Conservation (phyloP, 306 rosid genomes). For the Clitoria ternatea region DNA sequence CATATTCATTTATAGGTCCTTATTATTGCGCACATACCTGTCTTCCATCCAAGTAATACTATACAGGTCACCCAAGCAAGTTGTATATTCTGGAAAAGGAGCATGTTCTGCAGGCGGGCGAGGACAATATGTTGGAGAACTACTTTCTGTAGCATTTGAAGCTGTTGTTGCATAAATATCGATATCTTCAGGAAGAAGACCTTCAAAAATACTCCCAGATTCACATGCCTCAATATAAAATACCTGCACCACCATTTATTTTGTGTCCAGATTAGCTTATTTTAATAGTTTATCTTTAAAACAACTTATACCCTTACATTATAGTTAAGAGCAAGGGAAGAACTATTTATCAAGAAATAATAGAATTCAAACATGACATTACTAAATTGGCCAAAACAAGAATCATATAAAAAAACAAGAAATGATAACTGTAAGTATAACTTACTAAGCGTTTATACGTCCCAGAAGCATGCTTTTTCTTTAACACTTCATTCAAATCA, state of each 20-base stretch:
- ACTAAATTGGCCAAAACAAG: neutral
- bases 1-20: conserved; percentile 2
- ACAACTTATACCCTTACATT: neutral
- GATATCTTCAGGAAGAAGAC: conserved; percentile 84
- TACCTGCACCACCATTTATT: conserved; percentile 51
- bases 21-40: conserved; percentile 50
- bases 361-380: neutral
- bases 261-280: neutral
- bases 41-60: conserved; percentile 99
- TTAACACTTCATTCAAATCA: conserved; percentile 67
- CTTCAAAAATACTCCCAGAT: conserved; percentile 97
- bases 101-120: conserved; percentile 92
- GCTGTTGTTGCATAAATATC: conserved; percentile 91
- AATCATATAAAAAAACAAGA: neutral
- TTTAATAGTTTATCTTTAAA: neutral
- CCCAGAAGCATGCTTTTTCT: conserved; percentile 85
- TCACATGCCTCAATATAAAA: conserved; percentile 99
- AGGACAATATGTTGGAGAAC: conserved; percentile 97
- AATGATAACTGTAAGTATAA: conserved; percentile 11
- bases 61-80: conserved; percentile 94
- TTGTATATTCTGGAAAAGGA: conserved; percentile 86
- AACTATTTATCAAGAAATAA: neutral
- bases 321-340: neutral
- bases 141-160: conserved; percentile 89
- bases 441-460: conserved; percentile 74